Percentiles rank a stretch among this genome's conserved stretches.
Conservation (phyloP, 2,329 filamentous ascomycete genomes). For the Sporothrix mexicana region DNA sequence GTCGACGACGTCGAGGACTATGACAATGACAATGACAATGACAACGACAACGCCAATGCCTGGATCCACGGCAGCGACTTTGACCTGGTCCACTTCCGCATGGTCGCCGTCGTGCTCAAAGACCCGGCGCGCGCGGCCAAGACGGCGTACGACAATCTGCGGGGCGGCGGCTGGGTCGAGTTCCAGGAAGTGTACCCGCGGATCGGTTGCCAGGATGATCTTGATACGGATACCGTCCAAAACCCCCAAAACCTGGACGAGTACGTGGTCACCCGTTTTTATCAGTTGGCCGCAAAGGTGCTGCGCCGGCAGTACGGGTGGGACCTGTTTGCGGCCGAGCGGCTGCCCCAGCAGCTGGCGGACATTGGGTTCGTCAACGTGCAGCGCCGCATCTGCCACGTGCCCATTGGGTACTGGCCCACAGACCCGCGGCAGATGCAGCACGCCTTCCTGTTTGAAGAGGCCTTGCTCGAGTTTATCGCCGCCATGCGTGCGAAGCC, state of each 20-base stretch:
- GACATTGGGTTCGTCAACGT: conserved; percentile 47
- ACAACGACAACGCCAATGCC: no score
- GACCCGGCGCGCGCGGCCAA: conserved; percentile 48
- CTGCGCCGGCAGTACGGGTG: conserved; percentile 41
- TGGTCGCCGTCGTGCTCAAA: conserved; percentile 59
- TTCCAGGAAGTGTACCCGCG: conserved; percentile 43
- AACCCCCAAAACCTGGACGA: conserved; percentile 42
- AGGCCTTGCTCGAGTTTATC: conserved; percentile 50
- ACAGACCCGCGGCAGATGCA: conserved; percentile 40
- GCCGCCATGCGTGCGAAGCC: conserved; percentile 51
- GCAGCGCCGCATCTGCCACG: conserved; percentile 41
- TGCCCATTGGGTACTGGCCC: conserved; percentile 47
- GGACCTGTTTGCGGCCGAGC: conserved; percentile 39
- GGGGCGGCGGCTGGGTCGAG: conserved; percentile 53
- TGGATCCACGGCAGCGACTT: conserved; percentile 57
- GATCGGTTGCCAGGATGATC: conserved; percentile 40
- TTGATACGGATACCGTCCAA: no score
- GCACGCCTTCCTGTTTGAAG: conserved; percentile 49
- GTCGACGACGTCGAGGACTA: conserved; percentile 53
- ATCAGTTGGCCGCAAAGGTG: conserved; percentile 27
- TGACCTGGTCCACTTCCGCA: conserved; percentile 66
- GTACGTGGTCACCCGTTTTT: conserved; percentile 41
- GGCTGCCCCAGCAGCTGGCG: conserved; percentile 42
- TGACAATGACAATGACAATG: no score
- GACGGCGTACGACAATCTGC: conserved; percentile 48